Conservation (phyloP, 805 yeast genomes). For the Komagataella pastoris region DNA sequence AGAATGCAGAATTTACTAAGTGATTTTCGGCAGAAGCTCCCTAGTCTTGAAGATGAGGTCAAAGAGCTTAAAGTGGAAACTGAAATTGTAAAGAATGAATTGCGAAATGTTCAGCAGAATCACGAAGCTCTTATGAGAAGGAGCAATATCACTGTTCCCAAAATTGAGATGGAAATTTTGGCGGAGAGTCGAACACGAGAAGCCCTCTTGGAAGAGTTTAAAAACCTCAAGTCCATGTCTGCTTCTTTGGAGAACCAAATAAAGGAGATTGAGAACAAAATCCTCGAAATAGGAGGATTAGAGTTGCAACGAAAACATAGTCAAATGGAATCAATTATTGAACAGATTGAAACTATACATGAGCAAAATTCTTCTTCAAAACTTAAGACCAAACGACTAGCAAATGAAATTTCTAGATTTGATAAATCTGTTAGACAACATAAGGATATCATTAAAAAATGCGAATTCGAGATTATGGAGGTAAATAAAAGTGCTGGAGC, state of each 20-base stretch:
- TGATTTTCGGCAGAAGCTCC: constrained; percentile 49
- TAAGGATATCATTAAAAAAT: constrained; percentile 24
- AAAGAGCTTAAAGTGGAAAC: constrained; percentile 36
- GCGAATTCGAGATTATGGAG: constrained; percentile 19
- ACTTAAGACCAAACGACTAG: constrained; percentile 42
- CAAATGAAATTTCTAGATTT: constrained; percentile 48
- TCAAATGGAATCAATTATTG: constrained; percentile 63
- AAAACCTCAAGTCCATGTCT: constrained; percentile 35
- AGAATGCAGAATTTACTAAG: constrained; percentile 50
- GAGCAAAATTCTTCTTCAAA: constrained; percentile 46
- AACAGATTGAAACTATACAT: constrained; percentile 46
- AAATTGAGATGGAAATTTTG: not conserved
- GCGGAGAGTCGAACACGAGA: not conserved
- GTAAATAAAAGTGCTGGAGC: constrained; percentile 11
- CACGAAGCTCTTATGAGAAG: not conserved
- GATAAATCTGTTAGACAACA: constrained; percentile 30
- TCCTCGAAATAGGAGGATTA: constrained; percentile 88
- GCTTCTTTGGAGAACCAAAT: constrained; percentile 43
- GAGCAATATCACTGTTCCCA: not conserved
- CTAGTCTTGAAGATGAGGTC: constrained; percentile 51
- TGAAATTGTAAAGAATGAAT: not conserved
- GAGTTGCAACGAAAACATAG: constrained; percentile 67
- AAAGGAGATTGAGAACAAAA: constrained; percentile 51
- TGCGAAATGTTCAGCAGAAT: not conserved
- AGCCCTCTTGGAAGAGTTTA: constrained; percentile 17